Evolutionary conservation across 2,329 filamentous ascomycete species (phyloP), one percentile per base, ranked within the genome.

Genomic region (Apiospora pterosperma): DNA sequence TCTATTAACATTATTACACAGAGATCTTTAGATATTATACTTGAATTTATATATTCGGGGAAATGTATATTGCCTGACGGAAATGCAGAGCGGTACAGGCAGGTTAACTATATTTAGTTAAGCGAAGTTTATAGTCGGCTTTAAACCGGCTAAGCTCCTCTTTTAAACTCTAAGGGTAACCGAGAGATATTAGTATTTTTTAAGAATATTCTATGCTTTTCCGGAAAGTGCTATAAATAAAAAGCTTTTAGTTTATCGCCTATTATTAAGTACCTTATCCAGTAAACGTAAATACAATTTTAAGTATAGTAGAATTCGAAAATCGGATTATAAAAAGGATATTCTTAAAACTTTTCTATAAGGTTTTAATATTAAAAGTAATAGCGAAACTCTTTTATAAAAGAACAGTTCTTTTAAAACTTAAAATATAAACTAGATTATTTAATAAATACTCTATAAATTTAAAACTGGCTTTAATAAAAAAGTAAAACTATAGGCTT

Each of bases 201-300:
- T 31, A 62, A 16, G 70, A 73, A 11, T 76, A 78, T 11, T 69
- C 73, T 25, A 86, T 70, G 41, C 76, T 77, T 19, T 76, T 62
- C 5, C 75, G 73, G 70, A 85, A 85, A 19, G 72, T 70, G 0
- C 80, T 73, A 41, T 82, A 79, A 5, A 70, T 71, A 74, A 82
- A 64, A 61, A 81, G 72, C 67, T 78, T 76, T 28, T 71, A 68
- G 8, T 80, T 79, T 80, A 82, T 82, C 41, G 74, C 69, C 2
- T 78, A 73, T 75, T 77, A 81, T 60, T 81, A 79, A 0, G 79
- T 71, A 3, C 80, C 80, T 66, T 82, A 80, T 0, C 80, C 80
- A 41, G 76, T 78, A 65, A 82, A 82, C 14, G 80, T 59, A 65
- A 82, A 82, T 59, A 75, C 78, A 38, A 81, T 63, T 6, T 69